A percentile compares a stretch with the other conserved stretches of the same genome.
These are phyloP conservation scores for Auricularia heimuer DNA, from an alignment of 768 basidiomycete genomes.

Conservation along the genomic window DNA sequence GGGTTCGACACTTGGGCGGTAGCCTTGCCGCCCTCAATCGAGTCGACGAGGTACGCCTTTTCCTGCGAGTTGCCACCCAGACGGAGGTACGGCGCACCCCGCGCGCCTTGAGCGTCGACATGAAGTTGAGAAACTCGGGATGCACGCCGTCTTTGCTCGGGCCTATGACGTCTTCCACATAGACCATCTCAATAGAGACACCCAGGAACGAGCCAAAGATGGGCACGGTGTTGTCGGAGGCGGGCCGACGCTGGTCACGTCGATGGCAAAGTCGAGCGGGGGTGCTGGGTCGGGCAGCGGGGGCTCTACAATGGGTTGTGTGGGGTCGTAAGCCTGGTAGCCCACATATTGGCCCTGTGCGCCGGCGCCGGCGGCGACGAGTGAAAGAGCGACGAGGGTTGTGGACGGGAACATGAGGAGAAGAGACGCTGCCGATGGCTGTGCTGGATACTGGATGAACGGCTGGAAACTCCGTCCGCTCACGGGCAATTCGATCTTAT, in stretches of 20 bases:
- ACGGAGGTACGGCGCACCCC: constrained; percentile 53
- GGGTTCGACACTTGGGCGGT: neutral
- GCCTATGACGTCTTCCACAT: neutral
- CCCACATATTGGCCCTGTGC: neutral
- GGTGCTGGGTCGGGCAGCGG: neutral
- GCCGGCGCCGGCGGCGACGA: neutral
- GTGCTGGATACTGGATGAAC: too few relatives aligned
- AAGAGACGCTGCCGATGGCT: neutral
- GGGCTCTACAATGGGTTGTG: neutral
- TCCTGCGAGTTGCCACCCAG: constrained; percentile 81
- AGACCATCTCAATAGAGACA: constrained; percentile 1
- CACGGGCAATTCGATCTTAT: too few relatives aligned
- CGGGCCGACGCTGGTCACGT: neutral
- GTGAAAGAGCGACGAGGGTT: neutral
- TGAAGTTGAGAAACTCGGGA: constrained; percentile 54
- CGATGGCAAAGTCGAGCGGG: neutral
- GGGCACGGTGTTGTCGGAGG: neutral
- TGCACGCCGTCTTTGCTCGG: neutral
- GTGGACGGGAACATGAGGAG: neutral
- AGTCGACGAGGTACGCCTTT: constrained; percentile 22
- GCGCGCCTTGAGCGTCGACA: constrained; percentile 57
- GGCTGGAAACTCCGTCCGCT: too few relatives aligned
- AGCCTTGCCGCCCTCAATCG: neutral
- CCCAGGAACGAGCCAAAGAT: neutral
- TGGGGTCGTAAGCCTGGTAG: constrained; percentile 1